phyloP scores from a whole-genome alignment of 2,329 filamentous ascomycete genomes.

The Orbilia oligospora region DNA sequence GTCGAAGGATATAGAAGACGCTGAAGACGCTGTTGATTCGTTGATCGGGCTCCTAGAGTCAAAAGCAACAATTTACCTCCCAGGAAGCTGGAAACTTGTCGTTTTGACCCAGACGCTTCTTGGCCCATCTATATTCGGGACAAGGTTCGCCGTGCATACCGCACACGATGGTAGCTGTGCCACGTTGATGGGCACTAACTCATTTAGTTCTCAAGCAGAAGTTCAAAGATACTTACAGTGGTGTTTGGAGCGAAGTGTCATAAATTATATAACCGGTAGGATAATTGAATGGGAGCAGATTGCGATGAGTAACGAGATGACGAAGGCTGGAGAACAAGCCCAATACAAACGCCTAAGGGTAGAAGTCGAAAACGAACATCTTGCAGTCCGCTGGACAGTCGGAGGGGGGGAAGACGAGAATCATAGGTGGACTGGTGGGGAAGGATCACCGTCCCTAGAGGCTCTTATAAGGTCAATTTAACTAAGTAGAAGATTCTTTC shows the following conservation, averaged over 20 bases:
- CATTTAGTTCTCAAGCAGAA: slow-evolving; percentile 62
- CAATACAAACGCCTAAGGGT: slow-evolving; percentile 62
- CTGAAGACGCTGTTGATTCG: slow-evolving; percentile 68
- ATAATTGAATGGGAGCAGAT: slow-evolving; percentile 62
- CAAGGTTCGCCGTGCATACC: slow-evolving; percentile 62
- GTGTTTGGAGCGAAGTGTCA: slow-evolving; percentile 64
- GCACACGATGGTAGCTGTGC: slow-evolving; percentile 63
- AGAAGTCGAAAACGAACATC: slow-evolving; percentile 61
- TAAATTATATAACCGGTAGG: slow-evolving; percentile 62
- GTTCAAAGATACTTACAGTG: slow-evolving; percentile 63
- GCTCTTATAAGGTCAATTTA: slow-evolving; percentile 60
- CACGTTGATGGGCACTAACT: slow-evolving; percentile 63
- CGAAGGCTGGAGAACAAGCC: slow-evolving; percentile 60
- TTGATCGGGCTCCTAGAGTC: slow-evolving; percentile 69
- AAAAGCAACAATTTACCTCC: slow-evolving; percentile 67
- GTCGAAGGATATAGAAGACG: slow-evolving; percentile 61
- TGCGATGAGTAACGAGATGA: slow-evolving; percentile 64
- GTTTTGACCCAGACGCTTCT: slow-evolving; percentile 63
- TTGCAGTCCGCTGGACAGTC: slow-evolving; percentile 62
- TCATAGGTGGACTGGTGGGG: slow-evolving; percentile 62
- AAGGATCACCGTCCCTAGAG: slow-evolving; percentile 53
- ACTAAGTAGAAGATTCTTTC: background rate
- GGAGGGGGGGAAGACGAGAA: slow-evolving; percentile 62
- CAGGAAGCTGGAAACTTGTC: slow-evolving; percentile 63
- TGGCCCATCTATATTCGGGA: slow-evolving; percentile 62